Base-by-base conservation (phyloP, 257 asterid genomes). In the Forsythia viridissima region DNA sequence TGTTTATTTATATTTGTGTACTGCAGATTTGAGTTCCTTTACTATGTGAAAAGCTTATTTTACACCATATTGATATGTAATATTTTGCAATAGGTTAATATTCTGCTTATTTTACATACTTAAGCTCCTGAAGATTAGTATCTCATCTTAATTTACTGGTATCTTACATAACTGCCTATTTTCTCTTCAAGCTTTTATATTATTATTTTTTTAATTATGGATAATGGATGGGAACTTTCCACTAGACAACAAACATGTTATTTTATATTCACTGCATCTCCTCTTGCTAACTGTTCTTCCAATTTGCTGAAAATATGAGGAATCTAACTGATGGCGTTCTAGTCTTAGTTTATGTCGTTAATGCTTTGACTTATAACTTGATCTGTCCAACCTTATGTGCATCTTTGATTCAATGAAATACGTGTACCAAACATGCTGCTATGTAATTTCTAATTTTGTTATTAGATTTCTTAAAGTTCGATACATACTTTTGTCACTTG, bases 61-160 rank as follows among this genome's bases (percentile, higher is more conserved):
- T 55, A 18, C 16, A 55, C 12, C 82, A 79, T 39, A 70, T 12
- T 34, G 16, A 61, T 12, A 37, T 79, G 36, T 65, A 44, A 41
- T 36, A 24, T 40, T 68, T 21, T 61, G 4, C 21, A 41, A 10
- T 8, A n/a, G 65, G 21, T 55, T 18, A 18, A 55, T 55, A 55
- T 55, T 16, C 65, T 5, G 11, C 11, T 55, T 55, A n/a, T n/a
- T 18, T 55, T 48, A 2, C 30, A 18, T 55, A n/a, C 65, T 55
- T 18, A 7, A 55, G 30, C 65, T 2, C 30, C 21, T 55, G 65
- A n/a, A 55, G 24, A 55, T 16, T 55, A 18, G 30, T 6, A n/a
- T 6, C 65, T n/a, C 21, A n/a, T 0, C 21, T 18, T 55, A 55
- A 55, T 16, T 55, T 55, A 18, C 30, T 55, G 30, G 65, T 55